These are phyloP conservation scores for Guadua angustifolia DNA, from an alignment of 176 grass and related monocot genomes.

Conservation along the genomic window DNA sequence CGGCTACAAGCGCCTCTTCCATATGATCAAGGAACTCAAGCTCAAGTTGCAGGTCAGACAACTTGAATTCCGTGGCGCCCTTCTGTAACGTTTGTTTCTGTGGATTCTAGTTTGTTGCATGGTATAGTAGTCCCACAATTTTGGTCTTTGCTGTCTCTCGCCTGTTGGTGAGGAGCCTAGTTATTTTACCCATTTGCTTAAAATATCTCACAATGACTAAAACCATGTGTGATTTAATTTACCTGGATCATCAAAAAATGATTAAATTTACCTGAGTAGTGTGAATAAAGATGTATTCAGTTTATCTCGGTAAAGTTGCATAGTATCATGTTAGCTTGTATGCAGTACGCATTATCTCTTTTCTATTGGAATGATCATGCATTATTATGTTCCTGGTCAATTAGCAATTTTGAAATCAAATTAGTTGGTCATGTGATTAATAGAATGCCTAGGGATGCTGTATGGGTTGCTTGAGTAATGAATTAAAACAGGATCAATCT, in stretches of 20 bases:
- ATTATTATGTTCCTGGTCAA: too few species aligned
- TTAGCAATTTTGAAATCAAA: background rate
- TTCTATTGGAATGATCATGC: background rate
- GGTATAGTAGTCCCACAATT: background rate
- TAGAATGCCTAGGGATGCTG: background rate
- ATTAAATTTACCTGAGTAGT: background rate
- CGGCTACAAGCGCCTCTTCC: slow-evolving; percentile 76
- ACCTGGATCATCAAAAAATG: too few species aligned
- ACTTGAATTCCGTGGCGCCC: background rate
- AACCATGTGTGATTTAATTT: background rate
- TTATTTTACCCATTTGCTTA: background rate
- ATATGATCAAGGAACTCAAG: slow-evolving; percentile 62
- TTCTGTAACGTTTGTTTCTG: slow-evolving; percentile 11
- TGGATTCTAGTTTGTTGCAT: background rate
- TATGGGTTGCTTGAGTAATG: background rate
- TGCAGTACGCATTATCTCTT: background rate
- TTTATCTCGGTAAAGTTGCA: too few species aligned
- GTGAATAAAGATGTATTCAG: background rate
- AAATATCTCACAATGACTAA: too few species aligned
- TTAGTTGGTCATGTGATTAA: background rate
- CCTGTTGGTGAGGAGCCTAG: background rate
- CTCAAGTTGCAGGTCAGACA: slow-evolving; percentile 81
- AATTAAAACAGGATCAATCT: background rate
- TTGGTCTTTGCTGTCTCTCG: background rate
- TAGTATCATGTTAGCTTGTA: background rate